Base-by-base conservation (phyloP, 2,329 filamentous ascomycete species). In the Ambrosiella xylebori region DNA sequence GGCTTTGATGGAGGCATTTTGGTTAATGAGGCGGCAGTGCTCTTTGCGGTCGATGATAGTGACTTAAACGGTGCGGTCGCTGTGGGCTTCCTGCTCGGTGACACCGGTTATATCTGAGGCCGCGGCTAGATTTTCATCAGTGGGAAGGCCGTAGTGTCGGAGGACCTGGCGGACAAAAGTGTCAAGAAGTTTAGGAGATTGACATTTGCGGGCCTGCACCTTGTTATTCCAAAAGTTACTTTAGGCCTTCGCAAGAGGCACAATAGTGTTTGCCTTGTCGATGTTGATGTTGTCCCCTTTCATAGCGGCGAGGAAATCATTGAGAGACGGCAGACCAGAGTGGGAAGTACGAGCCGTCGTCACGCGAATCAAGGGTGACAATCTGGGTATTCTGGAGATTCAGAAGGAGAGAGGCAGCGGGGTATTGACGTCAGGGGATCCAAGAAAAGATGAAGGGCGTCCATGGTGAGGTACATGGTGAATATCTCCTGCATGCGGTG, bases 171-270 rank as follows among this genome's bases (percentile, higher is more conserved):
- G 58, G 4, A 65, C 64, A 58, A 72, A 72, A 1, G 65, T 66
- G 27, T 65, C 62, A 11, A 62, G 41, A 13, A 62, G 53, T 4
- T 65, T 62, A 67, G 68, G 71, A 60, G 73, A 70, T n/a, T 67
- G 69, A 58, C 70, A 66, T 12, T 52, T 51, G 51, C 51, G 51
- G 9, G 50, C 13, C 17, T 41, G 40, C 27, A 45, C 11, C 50
- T 58, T 58, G 56, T 54, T 40, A 35, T 58, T 58, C 72, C 72
- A 74, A 15, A 71, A 61, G 0, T 72, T 70, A 61, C 71, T 73
- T 62, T 66, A 68, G 17, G 65, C 68, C 49, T 71, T 71, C 9
- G 71, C 64, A 2, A 74, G 63, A 1, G 71, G 71, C 17, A 73
- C 60, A 56, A 74, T 68, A 39, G 73, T 38, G 56, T 69, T 68